Base-by-base conservation (phyloP, 768 basidiomycete species). In the Russula sp. region DNA sequence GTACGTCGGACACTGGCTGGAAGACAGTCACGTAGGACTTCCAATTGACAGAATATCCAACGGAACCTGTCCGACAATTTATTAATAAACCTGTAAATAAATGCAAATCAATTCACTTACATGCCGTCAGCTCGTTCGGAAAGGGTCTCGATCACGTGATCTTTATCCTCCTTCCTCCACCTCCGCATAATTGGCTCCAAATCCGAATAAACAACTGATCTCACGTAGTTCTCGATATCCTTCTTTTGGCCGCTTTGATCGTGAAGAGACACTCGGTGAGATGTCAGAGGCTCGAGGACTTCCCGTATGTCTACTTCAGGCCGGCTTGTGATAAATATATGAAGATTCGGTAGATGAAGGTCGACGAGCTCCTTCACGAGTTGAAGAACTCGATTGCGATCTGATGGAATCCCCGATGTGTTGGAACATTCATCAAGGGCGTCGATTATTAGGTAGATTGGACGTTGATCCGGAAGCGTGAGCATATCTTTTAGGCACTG, bases 171-270 rank as follows among this genome's bases (percentile, higher is more conserved):
- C 50, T 9, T 18, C 24, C 20, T 24, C 61, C 40, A 61, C 34
- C 52, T 46, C 3, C 30, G 24, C 24, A 44, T 42, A 3, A 42
- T 36, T 0, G 36, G 3, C 5, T 36, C 28, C 10, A 3, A 16
- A 3, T 55, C 46, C 10, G 61, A 62, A 6, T 55, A 18, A n/a
- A 62, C 38, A 10, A 56, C 30, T 0, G 26, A 32, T 16, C 18
- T 28, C 1, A 57, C 24, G 13, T 57, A 63, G 36, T 40, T n/a
- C 2, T 18, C 26, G 3, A 63, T 50, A 2, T 55, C 61, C 24
- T 50, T 5, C 18, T n/a, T 49, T 42, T 62, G 61, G 20, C 61
- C 54, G 11, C 18, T 14, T 22, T 62, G 18, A 18, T 62, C 54
- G 1, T 62, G 46, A 1, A 62, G 34, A 6, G 20, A 50, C 16